These are phyloP conservation scores for Trichoderma citrinoviride DNA, from an alignment of 2,329 filamentous ascomycete genomes.

Conservation along the genomic window DNA sequence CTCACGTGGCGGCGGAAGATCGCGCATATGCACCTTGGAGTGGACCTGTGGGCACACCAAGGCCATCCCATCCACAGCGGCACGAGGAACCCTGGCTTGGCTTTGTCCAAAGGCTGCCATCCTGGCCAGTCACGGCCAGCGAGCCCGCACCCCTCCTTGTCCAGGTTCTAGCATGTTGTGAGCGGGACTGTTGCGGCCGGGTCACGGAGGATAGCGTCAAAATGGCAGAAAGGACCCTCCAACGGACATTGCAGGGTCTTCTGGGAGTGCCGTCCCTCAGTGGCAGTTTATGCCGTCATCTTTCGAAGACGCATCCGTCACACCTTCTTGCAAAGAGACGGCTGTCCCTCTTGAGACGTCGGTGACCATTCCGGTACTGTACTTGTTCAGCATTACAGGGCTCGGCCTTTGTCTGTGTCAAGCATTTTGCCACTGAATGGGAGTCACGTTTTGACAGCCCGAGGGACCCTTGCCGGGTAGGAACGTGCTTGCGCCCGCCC, in stretches of 20 bases:
- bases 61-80: slow-evolving; percentile 24
- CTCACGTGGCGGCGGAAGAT: slow-evolving; percentile 39
- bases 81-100: slow-evolving; percentile 35
- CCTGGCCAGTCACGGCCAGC: slow-evolving; percentile 28
- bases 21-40: slow-evolving; percentile 30
- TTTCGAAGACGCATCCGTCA: neutral
- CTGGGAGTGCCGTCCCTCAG: neutral
- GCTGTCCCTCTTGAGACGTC: neutral
- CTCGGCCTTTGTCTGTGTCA: neutral
- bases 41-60: slow-evolving; percentile 13
- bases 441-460: neutral
- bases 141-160: slow-evolving; percentile 23
- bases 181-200: neutral
- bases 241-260: slow-evolving; percentile 13
- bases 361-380: slow-evolving; percentile 9
- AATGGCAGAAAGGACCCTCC: slow-evolving; percentile 4
- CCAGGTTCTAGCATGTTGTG: neutral
- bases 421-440: slow-evolving; percentile 5
- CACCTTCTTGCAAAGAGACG: neutral
- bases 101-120: neutral
- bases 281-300: slow-evolving; percentile 13
- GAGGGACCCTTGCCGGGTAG: slow-evolving; percentile 1
- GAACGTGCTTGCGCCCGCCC: slow-evolving; percentile 27
- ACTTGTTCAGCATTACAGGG: neutral
- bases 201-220: slow-evolving; percentile 4